A percentile compares a stretch with the other conserved stretches of the same genome.
Conservation (phyloP, 73 alveolate genomes). For the Urostyla sp. region DNA sequence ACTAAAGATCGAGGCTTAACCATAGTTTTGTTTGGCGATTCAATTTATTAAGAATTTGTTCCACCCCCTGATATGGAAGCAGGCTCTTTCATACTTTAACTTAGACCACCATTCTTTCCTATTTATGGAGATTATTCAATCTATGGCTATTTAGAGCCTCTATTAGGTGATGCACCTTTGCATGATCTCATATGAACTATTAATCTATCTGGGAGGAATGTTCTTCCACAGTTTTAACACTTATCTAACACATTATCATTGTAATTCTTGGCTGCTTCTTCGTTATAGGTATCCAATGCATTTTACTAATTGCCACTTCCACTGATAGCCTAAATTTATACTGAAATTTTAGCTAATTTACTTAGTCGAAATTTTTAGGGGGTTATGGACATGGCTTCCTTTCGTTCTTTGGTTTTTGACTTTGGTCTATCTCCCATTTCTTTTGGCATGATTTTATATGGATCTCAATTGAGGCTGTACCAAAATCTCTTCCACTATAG, state of each 20-base stretch:
- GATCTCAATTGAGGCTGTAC: constrained; percentile 73
- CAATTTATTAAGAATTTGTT: constrained; percentile 29
- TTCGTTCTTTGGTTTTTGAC: constrained; percentile 59
- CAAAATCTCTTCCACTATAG: constrained; percentile 82
- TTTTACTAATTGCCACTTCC: neutral
- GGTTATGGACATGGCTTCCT: constrained; percentile 72
- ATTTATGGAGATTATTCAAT: neutral
- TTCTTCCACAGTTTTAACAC: constrained; percentile 91
- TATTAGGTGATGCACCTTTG: constrained; percentile 21
- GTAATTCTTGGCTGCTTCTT: constrained; percentile 72
- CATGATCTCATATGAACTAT: constrained; percentile 86
- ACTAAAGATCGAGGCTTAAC: constrained; percentile 61
- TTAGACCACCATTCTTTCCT: constrained; percentile 6
- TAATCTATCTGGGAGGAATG: constrained; percentile 91
- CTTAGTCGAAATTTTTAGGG: constrained; percentile 60
- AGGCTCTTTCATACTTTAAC: constrained; percentile 46
- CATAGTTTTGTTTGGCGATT: constrained; percentile 27
- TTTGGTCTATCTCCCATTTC: constrained; percentile 77
- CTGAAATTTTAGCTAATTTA: neutral
- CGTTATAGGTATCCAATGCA: constrained; percentile 67
- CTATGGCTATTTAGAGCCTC: neutral
- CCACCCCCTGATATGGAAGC: neutral
- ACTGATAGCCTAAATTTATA: neutral
- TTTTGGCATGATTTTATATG: constrained; percentile 77
- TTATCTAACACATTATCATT: constrained; percentile 85